A percentile compares a stretch with the other conserved stretches of the same genome.
Evolutionary conservation across 768 basidiomycete species (phyloP).

Genomic region (Russula dissimulans): DNA sequence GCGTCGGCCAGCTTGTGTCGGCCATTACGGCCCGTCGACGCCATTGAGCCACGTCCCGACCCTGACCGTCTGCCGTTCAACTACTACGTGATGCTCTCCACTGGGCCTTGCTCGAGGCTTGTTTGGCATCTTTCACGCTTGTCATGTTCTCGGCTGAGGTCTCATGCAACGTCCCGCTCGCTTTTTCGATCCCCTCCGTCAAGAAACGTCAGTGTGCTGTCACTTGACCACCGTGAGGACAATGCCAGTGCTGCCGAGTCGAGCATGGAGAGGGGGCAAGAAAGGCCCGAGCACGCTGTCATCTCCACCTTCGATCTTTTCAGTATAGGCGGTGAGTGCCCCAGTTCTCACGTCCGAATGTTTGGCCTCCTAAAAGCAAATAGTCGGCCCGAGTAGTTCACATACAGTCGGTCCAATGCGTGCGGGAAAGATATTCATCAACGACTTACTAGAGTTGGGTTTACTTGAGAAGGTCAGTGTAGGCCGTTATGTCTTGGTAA

Average conservation of each 20-base stretch:
- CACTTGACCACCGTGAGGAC: background rate
- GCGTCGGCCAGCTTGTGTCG: background rate
- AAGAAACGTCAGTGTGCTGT: background rate
- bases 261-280: background rate
- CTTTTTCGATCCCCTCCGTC: background rate
- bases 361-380: background rate
- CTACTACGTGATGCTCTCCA: background rate
- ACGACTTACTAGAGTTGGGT: slow-evolving; percentile 57
- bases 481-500: background rate
- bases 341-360: background rate
- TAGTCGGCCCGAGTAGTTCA: slow-evolving; percentile 50
- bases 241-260: background rate
- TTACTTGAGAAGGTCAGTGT: slow-evolving; percentile 55
- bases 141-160: background rate
- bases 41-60: background rate
- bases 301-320: slow-evolving; percentile 92
- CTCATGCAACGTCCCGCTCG: background rate
- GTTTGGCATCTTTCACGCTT: background rate
- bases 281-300: slow-evolving; percentile 63
- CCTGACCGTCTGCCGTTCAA: too few relatives aligned
- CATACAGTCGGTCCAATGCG: slow-evolving; percentile 85
- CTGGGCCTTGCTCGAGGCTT: background rate
- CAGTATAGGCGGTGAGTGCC: slow-evolving; percentile 68
- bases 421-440: slow-evolving; percentile 81
- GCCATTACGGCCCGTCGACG: background rate